Percentiles rank a stretch among this genome's conserved stretches.
phyloP scores from a whole-genome alignment of 768 basidiomycete genomes.

The Boletus sp. region DNA sequence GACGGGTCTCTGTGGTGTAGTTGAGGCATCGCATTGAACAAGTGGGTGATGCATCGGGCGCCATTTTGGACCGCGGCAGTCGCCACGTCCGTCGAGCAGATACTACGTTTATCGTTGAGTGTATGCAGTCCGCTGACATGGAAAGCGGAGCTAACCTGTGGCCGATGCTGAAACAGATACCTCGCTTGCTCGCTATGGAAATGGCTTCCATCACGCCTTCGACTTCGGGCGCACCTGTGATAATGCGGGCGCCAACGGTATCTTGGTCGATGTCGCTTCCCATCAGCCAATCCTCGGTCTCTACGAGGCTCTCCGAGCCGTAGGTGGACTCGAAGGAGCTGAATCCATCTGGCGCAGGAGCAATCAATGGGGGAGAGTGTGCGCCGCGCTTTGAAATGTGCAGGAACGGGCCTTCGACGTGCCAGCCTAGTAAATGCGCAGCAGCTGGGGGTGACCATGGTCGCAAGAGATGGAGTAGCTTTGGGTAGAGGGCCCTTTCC shows the following conservation, averaged over 20 bases:
- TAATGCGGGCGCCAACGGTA: conserved; percentile 62
- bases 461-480: conserved; percentile 61
- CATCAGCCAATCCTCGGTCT: conserved; percentile 68
- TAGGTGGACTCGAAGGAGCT: conserved; percentile 73
- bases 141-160: conserved; percentile 57
- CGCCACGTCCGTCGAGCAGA: conserved; percentile 71
- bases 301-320: conserved; percentile 58
- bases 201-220: conserved; percentile 76
- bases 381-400: conserved; percentile 81
- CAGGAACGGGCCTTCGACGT: conserved; percentile 88
- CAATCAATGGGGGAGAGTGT: conserved; percentile 66
- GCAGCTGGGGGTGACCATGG: conserved; percentile 62
- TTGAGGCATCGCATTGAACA: conserved; percentile 93
- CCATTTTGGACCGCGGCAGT: conserved; percentile 67
- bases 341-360: conserved; percentile 59
- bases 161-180: conserved; percentile 81
- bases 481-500: conserved; percentile 70
- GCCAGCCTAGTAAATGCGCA: conserved; percentile 83
- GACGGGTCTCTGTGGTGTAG: conserved; percentile 88
- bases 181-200: conserved; percentile 53
- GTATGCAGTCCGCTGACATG: neutral
- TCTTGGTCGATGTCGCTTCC: conserved; percentile 25
- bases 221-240: conserved; percentile 87
- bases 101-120: conserved; percentile 38
- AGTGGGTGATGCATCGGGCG: conserved; percentile 83